Conservation (phyloP, 2,329 filamentous ascomycete genomes). For the Colletotrichum siamense region DNA sequence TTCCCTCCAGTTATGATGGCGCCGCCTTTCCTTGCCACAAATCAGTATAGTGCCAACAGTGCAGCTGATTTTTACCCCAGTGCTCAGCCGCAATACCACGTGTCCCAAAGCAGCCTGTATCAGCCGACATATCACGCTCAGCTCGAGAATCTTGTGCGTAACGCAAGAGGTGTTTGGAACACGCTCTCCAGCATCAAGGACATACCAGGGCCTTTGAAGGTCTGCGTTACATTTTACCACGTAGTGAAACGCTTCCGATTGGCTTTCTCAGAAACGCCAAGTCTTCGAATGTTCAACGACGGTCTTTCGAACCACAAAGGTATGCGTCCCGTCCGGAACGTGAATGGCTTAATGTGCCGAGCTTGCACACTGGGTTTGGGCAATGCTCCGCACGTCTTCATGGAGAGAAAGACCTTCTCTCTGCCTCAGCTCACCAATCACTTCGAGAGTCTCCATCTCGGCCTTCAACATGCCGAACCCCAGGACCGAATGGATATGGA, state of each 20-base stretch:
- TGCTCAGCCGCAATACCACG: neutral
- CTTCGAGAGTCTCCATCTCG: constrained; percentile 52
- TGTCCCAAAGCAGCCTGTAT: neutral
- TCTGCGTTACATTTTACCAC: constrained; percentile 70
- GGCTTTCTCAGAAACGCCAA: constrained; percentile 61
- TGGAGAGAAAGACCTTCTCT: constrained; percentile 50
- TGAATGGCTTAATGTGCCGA: constrained; percentile 61
- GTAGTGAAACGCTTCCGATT: constrained; percentile 61
- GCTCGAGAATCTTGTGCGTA: constrained; percentile 57
- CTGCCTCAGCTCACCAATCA: constrained; percentile 66
- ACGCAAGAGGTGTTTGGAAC: constrained; percentile 69
- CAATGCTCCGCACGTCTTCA: constrained; percentile 34
- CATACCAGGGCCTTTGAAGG: constrained; percentile 65
- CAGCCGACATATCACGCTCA: constrained; percentile 41
- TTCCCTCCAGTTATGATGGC: neutral
- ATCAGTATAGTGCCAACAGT: neutral
- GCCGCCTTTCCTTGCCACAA: neutral
- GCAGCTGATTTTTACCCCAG: neutral
- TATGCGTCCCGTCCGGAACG: constrained; percentile 60
- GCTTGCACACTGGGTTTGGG: constrained; percentile 43
- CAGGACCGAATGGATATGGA: constrained; percentile 33
- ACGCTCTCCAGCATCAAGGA: constrained; percentile 63
- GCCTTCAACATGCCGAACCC: constrained; percentile 26
- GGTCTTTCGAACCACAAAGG: constrained; percentile 60
- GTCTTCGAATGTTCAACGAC: constrained; percentile 64